phyloP scores from a whole-genome alignment of 352 stramenopile genomes.

The Globisporangium canariense region DNA sequence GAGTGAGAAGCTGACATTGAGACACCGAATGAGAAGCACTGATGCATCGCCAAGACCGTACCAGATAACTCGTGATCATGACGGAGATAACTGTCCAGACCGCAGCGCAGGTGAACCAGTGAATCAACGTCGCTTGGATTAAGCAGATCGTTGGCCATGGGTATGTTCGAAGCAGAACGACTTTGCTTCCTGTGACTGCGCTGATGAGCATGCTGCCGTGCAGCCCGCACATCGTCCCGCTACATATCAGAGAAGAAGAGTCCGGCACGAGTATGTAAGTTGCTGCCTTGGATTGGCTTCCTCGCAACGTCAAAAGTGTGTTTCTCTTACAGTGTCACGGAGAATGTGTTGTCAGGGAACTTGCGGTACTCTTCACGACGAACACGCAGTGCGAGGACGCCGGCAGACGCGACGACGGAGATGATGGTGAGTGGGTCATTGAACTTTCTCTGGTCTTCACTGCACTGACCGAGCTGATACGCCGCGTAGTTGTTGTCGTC shows the following conservation, averaged over 20 bases:
- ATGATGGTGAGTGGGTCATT: conserved; percentile 27
- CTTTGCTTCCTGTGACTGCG: conserved; percentile 22
- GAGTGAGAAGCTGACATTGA: neutral
- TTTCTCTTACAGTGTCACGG: conserved; percentile 24
- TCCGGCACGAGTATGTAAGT: neutral
- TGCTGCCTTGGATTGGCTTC: neutral
- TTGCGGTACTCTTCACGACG: conserved; percentile 26
- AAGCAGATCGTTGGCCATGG: conserved; percentile 26
- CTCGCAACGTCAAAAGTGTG: neutral
- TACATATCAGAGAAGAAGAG: conserved; percentile 1
- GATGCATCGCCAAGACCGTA: neutral
- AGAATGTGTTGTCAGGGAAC: conserved; percentile 35
- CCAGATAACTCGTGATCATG: conserved; percentile 21
- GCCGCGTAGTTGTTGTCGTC: conserved; percentile 23
- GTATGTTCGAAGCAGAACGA: conserved; percentile 20
- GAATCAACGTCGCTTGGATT: conserved; percentile 26
- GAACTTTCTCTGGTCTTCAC: conserved; percentile 25
- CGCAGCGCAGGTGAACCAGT: conserved; percentile 31
- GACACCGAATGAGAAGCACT: neutral
- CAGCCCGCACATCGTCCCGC: conserved; percentile 25
- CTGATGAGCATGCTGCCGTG: conserved; percentile 31
- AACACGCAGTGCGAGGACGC: conserved; percentile 26
- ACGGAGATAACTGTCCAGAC: conserved; percentile 29
- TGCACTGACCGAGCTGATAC: conserved; percentile 27
- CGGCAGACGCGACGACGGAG: conserved; percentile 22